Evolutionary conservation across 495 filamentous ascomycete genomes (phyloP).

Genomic region (Antarctomyces pellizariae): DNA sequence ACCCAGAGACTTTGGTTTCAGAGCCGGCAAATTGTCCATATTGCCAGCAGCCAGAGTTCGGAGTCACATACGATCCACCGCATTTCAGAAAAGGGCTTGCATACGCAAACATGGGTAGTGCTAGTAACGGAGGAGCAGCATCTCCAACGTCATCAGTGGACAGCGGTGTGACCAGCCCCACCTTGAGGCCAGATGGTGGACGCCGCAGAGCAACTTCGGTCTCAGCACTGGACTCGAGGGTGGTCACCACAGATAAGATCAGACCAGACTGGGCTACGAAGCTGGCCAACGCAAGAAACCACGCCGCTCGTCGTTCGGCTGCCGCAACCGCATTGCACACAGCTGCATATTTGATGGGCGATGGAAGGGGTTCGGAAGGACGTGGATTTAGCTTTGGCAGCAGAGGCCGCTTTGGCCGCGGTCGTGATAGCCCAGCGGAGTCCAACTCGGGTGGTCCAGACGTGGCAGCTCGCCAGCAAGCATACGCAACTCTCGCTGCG

Average conservation of each 20-base stretch:
- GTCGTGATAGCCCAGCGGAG: constrained; percentile 5
- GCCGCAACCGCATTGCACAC: constrained; percentile 89
- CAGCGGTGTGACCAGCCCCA: constrained; percentile 11
- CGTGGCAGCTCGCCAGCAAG: too few species aligned
- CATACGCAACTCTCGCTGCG: constrained; percentile 10
- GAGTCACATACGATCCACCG: constrained; percentile 74
- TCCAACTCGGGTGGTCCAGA: background rate
- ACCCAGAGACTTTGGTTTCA: constrained; percentile 48
- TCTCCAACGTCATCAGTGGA: constrained; percentile 45
- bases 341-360: constrained; percentile 78
- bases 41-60: constrained; percentile 85
- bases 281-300: constrained; percentile 58
- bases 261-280: constrained; percentile 91
- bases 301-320: constrained; percentile 66
- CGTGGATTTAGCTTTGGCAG: constrained; percentile 14
- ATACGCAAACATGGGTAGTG: constrained; percentile 27
- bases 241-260: constrained; percentile 78
- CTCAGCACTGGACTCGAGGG: constrained; percentile 52
- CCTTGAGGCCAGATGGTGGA: constrained; percentile 7
- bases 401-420: constrained; percentile 10
- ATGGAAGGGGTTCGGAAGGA: constrained; percentile 19
- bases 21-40: constrained; percentile 90
- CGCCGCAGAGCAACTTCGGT: constrained; percentile 56
- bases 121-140: constrained; percentile 18
- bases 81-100: constrained; percentile 67